Evolutionary conservation across 176 grass and related monocot genomes (phyloP), one percentile per base, ranked within the genome.

Genomic region (Cocos nucifera): DNA sequence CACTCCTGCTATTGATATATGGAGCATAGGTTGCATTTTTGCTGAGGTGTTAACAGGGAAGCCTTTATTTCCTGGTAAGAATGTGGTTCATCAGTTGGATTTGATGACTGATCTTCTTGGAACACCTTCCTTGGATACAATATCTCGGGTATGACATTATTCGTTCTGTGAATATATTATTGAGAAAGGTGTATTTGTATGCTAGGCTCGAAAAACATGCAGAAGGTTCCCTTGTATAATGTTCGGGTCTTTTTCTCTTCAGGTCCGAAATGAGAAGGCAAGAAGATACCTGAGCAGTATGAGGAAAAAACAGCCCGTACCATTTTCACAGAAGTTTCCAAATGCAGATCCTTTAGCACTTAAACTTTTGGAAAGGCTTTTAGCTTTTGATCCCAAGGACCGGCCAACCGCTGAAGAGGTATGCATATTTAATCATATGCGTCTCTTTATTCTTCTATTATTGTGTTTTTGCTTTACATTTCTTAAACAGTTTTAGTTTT

Each of bases 1-100:
- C 57, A 90, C 87, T 56, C 78, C 93, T 0, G 93, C 93, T 65
- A 88, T 97, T 71, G 93, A 97, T 78, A 88, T 87, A 39, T 97
- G 93, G 93, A 97, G 93, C 65, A 97, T 97, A 51, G 93, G 93
- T 69, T 97, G 93, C 84, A 97, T 97, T 76, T 97, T 97, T 77
- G 87, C 93, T 14, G 93, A 97, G 60, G 61, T 97, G 58, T 78
- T 97, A 60, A 88, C 84, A 29, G 93, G 93, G 64, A 97, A 91
- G 67, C 93, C 93, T 70, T 85, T 97, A 59, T 97, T 97, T 66
- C 93, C 93, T 54, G 93, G 93, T 14, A 97, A 97, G 83, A 97
- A 97, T 88, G 93, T 97, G 18, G 93, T 97, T 80, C 93, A 97
- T 54, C 87, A 97, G 66, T 78, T 97, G 67, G 93, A 97, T 77